Conservation (phyloP, 1,139 yeast species). For the Sugiyamaella pinicola region DNA sequence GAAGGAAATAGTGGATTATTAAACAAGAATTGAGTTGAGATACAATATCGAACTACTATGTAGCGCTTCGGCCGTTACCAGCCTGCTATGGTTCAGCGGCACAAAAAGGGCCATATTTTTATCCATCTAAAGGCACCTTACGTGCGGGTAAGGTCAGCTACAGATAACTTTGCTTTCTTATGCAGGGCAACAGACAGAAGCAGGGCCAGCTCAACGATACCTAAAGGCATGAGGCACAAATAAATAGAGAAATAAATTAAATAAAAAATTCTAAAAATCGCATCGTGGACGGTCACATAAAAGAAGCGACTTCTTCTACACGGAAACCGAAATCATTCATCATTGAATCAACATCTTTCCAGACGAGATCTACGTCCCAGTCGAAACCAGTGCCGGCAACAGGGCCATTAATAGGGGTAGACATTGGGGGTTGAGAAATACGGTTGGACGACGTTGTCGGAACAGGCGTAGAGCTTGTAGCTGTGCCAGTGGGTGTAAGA, state of each 20-base stretch:
- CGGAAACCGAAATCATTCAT: slow-evolving; percentile 96
- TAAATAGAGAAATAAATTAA: slow-evolving; percentile 11
- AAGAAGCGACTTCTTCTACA: slow-evolving; percentile 43
- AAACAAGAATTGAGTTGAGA: too few species aligned
- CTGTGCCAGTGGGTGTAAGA: slow-evolving; percentile 1
- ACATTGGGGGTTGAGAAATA: not conserved
- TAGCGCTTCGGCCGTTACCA: too few species aligned
- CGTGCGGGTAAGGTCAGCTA: not conserved
- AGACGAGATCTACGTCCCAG: slow-evolving; percentile 70
- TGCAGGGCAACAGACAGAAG: not conserved
- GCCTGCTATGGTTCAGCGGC: too few species aligned
- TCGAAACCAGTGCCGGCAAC: slow-evolving; percentile 27
- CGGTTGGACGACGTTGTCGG: not conserved
- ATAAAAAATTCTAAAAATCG: not conserved
- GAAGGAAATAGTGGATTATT: not conserved
- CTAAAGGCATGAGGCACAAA: too few species aligned
- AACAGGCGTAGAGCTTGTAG: not conserved
- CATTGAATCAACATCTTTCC: slow-evolving; percentile 89
- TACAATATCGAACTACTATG: too few species aligned
- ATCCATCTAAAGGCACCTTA: not conserved
- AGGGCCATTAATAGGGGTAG: not conserved
- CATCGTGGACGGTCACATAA: slow-evolving; percentile 9
- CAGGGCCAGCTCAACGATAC: too few species aligned
- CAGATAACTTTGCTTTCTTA: too few species aligned
- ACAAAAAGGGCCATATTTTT: too few species aligned